These are phyloP conservation scores for Sodiomyces alkalinus DNA, from an alignment of 2,329 filamentous ascomycete species.

Conservation along the genomic window DNA sequence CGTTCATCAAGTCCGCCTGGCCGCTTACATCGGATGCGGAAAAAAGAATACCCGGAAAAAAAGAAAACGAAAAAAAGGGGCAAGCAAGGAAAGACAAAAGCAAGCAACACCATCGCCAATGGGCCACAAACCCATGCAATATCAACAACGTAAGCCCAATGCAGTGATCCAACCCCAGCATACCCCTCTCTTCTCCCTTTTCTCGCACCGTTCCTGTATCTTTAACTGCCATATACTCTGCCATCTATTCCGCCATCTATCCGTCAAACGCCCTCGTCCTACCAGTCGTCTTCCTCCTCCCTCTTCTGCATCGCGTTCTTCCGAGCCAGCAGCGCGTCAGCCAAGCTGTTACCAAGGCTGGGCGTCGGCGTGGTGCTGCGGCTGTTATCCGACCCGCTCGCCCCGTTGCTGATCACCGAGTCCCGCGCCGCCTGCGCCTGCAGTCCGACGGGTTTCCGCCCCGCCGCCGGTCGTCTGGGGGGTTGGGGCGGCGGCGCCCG, in stretches of 20 bases:
- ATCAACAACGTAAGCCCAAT: too few relatives aligned
- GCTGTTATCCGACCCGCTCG: constrained; percentile 43
- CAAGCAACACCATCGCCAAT: background rate
- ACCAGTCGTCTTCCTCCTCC: constrained; percentile 58
- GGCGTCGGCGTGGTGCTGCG: constrained; percentile 58
- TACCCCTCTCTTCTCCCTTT: too few relatives aligned
- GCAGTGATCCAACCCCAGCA: too few relatives aligned
- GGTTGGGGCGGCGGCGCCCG: constrained; percentile 55
- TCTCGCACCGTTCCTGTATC: too few relatives aligned
- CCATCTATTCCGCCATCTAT: too few relatives aligned
- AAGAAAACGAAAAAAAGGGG: too few relatives aligned
- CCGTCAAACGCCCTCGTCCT: constrained; percentile 9
- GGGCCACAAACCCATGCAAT: background rate
- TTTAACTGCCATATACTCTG: too few relatives aligned
- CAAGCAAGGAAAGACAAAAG: too few relatives aligned
- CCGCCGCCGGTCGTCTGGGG: constrained; percentile 63
- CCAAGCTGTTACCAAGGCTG: constrained; percentile 57
- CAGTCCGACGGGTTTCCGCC: constrained; percentile 54
- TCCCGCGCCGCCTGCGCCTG: constrained; percentile 48
- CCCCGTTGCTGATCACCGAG: constrained; percentile 45
- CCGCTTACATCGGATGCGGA: too few relatives aligned
- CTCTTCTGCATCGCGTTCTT: constrained; percentile 63
- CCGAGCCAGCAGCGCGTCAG: constrained; percentile 62
- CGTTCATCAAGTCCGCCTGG: too few relatives aligned
- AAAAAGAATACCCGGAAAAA: too few relatives aligned